Base-by-base conservation (phyloP, 768 basidiomycete species). In the Pleurotus giganteus region DNA sequence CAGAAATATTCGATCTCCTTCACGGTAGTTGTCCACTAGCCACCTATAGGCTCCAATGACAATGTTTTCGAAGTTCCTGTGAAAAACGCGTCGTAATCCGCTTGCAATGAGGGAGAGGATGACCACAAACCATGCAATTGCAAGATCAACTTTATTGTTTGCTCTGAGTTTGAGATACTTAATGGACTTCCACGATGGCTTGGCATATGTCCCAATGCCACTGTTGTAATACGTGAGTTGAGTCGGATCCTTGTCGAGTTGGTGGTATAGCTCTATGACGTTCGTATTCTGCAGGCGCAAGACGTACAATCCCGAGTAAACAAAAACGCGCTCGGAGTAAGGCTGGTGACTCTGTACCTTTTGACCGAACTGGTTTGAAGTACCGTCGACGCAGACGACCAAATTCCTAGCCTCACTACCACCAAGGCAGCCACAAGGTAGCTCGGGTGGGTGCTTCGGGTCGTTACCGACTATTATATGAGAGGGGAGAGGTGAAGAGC, bases 211-310 rank as follows among this genome's bases (percentile, higher is more conserved):
- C 3, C 74, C 74, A 15, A 75, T 69, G 5, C 74, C 74, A 42
- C 74, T 75, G 50, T 69, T 69, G 57, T 75, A 75, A 49, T 74
- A 75, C 4, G 73, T 71, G 28, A 71, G 63, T 41, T 75, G 75
- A 0, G 51, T 50, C 2, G 65, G 60, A 41, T 58, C 56, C 58
- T 75, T 75, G n/a, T 59, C 59, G 26, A 75, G 60, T n/a, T 63
- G 65, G 50, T 63, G 66, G 49, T 73, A 74, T 9, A 75, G 61
- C 43, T 75, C 74, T 50, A 76, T 56, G 32, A 76, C 71, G 54
- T 75, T 73, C 2, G 75, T 74, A 47, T 76, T 75, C 74, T 75
- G 32, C 15, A 31, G 15, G 7, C 28, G 12, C 36, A 19, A 6
- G 9, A 4, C 12, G 41, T 15, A n/a, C n/a, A n/a, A n/a, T n/a